Base-by-base conservation (phyloP, 371 early-diverging fungal species). In the Rhizopus sp. region DNA sequence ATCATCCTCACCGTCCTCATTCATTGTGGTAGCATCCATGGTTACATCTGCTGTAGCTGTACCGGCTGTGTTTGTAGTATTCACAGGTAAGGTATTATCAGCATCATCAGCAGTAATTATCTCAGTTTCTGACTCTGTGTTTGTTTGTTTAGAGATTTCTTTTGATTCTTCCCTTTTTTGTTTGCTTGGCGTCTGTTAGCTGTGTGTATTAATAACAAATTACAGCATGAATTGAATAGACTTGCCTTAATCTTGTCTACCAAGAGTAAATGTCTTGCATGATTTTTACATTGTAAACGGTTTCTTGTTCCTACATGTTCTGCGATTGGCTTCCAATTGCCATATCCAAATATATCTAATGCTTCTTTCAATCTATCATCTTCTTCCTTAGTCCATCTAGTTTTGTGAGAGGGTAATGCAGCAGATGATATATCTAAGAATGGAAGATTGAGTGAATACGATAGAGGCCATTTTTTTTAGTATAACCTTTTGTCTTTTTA, bases 261-360 rank as follows among this genome's bases (percentile, higher is more conserved):
- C 29, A 74, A 59, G 5, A 71, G 56, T 51, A 86, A 65, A 64
- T 90, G 87, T 35, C 87, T 72, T 17, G 86, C 87, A 56, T 83
- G 87, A 33, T 86, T 86, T 58, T 87, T 88, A 56, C 87, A 85
- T 64, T 89, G 90, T 10, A 85, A 62, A 5, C 86, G 66, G 39
- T 81, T 87, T 29, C 88, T 64, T 13, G 86, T 85, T 15, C 71
- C 68, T 16, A 89, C 72, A 29, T 73, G 61, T 7, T 73, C 69
- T 5, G 86, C 70, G 34, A 89, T 81, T 3, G 58, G 57, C 49
- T 81, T 84, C 90, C 90, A 89, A 42, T 82, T 77, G 10, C 89
- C 89, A 52, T 82, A 80, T 1, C 89, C 88, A 61, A 78, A 72
- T 40, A 70, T 60, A 57, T 82, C 86, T 59, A 89, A 69, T 5